A percentile compares a stretch with the other conserved stretches of the same genome.
Conservation (phyloP, 1,284 basidiomycete genomes). For the Lignosus rhinocerotis region DNA sequence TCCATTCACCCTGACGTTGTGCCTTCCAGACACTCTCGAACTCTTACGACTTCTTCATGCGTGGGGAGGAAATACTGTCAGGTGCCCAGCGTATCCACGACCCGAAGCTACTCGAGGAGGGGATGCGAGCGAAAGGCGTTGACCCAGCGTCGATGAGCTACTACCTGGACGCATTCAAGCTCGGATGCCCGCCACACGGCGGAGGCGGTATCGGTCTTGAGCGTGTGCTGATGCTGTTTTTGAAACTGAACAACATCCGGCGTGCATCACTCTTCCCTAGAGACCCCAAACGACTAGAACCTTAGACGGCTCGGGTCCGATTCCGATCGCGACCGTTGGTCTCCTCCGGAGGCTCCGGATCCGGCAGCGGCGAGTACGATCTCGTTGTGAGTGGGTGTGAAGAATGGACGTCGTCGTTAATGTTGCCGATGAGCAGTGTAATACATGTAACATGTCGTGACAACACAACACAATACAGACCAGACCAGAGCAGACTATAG, state of each 20-base stretch:
- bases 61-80: conserved; percentile 97
- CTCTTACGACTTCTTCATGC: conserved; percentile 99
- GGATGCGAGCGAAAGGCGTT: conserved; percentile 83
- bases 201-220: conserved; percentile 89
- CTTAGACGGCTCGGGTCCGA: conserved; percentile 41
- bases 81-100: conserved; percentile 98
- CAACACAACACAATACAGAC: not conserved
- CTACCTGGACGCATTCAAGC: conserved; percentile 92
- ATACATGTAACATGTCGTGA: not conserved
- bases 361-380: not conserved
- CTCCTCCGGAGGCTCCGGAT: too few species aligned
- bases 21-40: conserved; percentile 79
- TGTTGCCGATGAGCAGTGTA: conserved; percentile 2
- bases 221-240: conserved; percentile 94
- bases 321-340: not conserved
- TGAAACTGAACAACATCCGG: conserved; percentile 95
- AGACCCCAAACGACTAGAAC: conserved; percentile 83
- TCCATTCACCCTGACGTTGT: not conserved
- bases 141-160: conserved; percentile 86
- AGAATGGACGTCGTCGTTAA: not conserved
- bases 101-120: conserved; percentile 76
- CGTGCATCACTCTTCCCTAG: conserved; percentile 94
- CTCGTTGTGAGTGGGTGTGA: not conserved
- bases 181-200: conserved; percentile 91
- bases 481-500: not conserved